Evolutionary conservation across 2,329 filamentous ascomycete genomes (phyloP).

Genomic region (Penicillium sclerotiorum): DNA sequence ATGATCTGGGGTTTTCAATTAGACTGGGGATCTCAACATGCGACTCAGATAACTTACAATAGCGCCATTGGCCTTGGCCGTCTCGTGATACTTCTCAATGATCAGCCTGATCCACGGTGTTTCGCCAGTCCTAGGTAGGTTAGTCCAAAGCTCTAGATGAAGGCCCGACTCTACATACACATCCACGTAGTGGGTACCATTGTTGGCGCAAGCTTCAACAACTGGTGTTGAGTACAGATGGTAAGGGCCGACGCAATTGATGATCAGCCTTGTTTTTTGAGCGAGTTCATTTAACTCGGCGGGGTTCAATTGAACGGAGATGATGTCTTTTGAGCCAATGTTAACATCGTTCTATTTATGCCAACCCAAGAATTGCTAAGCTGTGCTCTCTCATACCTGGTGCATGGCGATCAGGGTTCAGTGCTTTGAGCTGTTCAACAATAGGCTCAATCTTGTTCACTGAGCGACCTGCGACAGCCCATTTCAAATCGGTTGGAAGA

Average conservation of each 20-base stretch:
- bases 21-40: constrained; percentile 3
- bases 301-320: constrained; percentile 52
- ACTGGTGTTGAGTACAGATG: constrained; percentile 66
- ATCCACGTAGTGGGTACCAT: constrained; percentile 69
- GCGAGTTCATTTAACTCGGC: constrained; percentile 55
- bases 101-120: constrained; percentile 66
- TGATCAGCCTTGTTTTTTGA: constrained; percentile 59
- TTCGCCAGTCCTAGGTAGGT: constrained; percentile 58
- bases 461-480: constrained; percentile 87
- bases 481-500: constrained; percentile 76
- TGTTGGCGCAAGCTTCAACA: constrained; percentile 64
- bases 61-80: constrained; percentile 61
- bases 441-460: constrained; percentile 71
- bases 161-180: constrained; percentile 41
- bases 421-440: constrained; percentile 64
- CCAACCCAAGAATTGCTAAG: not conserved
- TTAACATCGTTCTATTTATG: not conserved
- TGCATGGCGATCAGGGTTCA: constrained; percentile 69
- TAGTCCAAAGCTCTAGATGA: not conserved
- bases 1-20: constrained; percentile 50
- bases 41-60: constrained; percentile 50
- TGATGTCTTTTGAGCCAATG: constrained; percentile 39
- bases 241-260: constrained; percentile 66
- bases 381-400: constrained; percentile 58
- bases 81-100: constrained; percentile 62